Evolutionary conservation across 768 basidiomycete genomes (phyloP), one percentile per base, ranked within the genome.

Genomic region (Mycena pura): DNA sequence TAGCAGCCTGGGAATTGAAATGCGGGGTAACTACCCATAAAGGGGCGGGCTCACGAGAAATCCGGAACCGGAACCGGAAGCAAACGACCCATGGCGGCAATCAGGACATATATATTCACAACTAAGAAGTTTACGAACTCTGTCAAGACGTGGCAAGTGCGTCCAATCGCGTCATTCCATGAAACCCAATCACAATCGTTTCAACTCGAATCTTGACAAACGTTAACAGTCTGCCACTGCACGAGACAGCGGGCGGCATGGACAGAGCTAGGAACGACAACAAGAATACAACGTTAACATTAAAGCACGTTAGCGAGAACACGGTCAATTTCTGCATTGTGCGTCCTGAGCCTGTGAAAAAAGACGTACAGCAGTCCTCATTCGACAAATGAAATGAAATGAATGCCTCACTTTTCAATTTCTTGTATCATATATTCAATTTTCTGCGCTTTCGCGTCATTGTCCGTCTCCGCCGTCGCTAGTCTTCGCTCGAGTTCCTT

Each of bases 401-500:
- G n/a, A 39, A 22, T 17, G 14, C 28, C 41, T 28, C n/a, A 66
- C 68, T 34, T 55, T 44, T 69, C 58, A 31, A 73, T 66, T 38
- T 73, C 70, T 36, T 68, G 57, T 48, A 74, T 67, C 29, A 79
- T 58, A 43, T 69, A 63, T 9, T 53, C 52, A 31, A 80, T 78
- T 56, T 69, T 71, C 39, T 60, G 67, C 29, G 68, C 68, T 61
- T 81, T 82, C 5, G 68, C 69, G 4, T 68, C 67, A 14, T 74
- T 75, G 24, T 75, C 73, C 41, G 76, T 73, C 41, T 74, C 74
- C 45, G 77, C 69, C 21, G 80, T 78, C 9, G 64, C 64, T 10
- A 71, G 61, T 54, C 76, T 76, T 34, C 77, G 72, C 60, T 84
- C 80, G 34, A 83, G 72, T 51, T 72, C 74, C 31, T 60, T 60